Conservation (phyloP, 495 filamentous ascomycete genomes). For the Trichoderma orchidacearum region DNA sequence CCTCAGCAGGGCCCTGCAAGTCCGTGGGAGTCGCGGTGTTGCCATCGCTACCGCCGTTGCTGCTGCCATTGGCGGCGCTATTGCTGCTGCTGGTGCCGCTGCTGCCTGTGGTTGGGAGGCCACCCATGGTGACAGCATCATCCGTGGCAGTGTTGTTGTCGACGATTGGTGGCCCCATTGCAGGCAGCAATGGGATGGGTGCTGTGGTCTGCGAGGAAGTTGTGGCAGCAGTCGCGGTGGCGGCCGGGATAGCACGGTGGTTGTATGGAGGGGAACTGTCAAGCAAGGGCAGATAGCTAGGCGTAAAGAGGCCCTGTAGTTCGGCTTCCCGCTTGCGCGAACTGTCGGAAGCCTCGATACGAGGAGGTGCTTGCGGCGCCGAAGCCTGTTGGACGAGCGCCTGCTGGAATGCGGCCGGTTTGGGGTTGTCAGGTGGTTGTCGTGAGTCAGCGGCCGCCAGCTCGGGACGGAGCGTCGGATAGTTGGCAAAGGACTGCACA, state of each 20-base stretch:
- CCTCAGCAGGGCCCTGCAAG: background rate
- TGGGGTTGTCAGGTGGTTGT: conserved; percentile 15
- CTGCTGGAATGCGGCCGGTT: conserved; percentile 26
- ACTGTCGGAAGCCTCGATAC: conserved; percentile 10
- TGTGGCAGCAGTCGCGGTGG: background rate
- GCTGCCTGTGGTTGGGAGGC: background rate
- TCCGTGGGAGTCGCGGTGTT: background rate
- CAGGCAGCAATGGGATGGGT: background rate
- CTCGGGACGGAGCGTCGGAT: conserved; percentile 20
- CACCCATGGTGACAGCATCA: background rate
- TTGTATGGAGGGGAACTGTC: conserved; percentile 22
- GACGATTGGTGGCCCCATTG: background rate
- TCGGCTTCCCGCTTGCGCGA: conserved; percentile 40
- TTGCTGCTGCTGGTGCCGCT: too few relatives aligned
- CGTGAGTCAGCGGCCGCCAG: conserved; percentile 10
- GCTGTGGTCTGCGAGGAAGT: background rate
- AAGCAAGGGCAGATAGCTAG: conserved; percentile 43
- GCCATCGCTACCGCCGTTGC: background rate
- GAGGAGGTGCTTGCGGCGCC: conserved; percentile 6
- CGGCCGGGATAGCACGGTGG: conserved; percentile 5
- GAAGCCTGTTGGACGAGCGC: too few relatives aligned
- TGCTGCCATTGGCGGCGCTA: background rate
- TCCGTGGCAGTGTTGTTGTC: conserved; percentile 1
- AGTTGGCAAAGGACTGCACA: conserved; percentile 9
- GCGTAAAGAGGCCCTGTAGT: conserved; percentile 47